Evolutionary conservation across 2,329 filamentous ascomycete genomes (phyloP).

Genomic region (Apiospora pterosperma): DNA sequence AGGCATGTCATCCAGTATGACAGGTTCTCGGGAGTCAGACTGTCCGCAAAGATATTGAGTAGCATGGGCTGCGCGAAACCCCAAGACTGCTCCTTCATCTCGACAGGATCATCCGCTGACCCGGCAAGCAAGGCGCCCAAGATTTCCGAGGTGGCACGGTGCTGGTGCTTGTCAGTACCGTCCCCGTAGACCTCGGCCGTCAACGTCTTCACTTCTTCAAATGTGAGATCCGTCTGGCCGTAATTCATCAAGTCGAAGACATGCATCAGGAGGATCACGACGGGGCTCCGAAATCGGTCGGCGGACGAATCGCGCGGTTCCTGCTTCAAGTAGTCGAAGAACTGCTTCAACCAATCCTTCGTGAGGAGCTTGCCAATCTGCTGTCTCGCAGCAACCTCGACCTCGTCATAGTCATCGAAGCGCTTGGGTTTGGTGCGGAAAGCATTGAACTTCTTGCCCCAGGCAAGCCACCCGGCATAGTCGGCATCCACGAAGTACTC

Average conservation of each 20-base stretch:
- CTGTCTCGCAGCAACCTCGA: slow-evolving; percentile 69
- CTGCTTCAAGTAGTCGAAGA: slow-evolving; percentile 93
- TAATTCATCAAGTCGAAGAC: slow-evolving; percentile 87
- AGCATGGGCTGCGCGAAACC: slow-evolving; percentile 87
- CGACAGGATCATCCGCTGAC: slow-evolving; percentile 71
- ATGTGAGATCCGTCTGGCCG: slow-evolving; percentile 71
- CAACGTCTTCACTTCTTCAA: slow-evolving; percentile 85
- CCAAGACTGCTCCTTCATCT: slow-evolving; percentile 77
- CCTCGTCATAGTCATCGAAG: slow-evolving; percentile 72
- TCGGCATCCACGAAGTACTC: slow-evolving; percentile 91
- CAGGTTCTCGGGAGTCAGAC: slow-evolving; percentile 88
- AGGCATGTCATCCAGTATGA: slow-evolving; percentile 94
- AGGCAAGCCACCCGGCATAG: slow-evolving; percentile 93
- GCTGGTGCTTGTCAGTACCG: slow-evolving; percentile 95
- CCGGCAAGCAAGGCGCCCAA: slow-evolving; percentile 80
- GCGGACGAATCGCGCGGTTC: slow-evolving; percentile 79
- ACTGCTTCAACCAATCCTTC: slow-evolving; percentile 80
- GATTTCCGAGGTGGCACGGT: slow-evolving; percentile 92
- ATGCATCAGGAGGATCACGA: slow-evolving; percentile 82
- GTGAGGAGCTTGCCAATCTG: slow-evolving; percentile 80
- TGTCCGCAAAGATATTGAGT: slow-evolving; percentile 82
- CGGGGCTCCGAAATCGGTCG: slow-evolving; percentile 87
- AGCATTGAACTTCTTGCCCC: slow-evolving; percentile 83
- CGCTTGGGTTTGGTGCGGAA: slow-evolving; percentile 68
- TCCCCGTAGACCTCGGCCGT: slow-evolving; percentile 78